Conservation (phyloP, 208 protist species). For the Balamuthia mandrillaris region DNA sequence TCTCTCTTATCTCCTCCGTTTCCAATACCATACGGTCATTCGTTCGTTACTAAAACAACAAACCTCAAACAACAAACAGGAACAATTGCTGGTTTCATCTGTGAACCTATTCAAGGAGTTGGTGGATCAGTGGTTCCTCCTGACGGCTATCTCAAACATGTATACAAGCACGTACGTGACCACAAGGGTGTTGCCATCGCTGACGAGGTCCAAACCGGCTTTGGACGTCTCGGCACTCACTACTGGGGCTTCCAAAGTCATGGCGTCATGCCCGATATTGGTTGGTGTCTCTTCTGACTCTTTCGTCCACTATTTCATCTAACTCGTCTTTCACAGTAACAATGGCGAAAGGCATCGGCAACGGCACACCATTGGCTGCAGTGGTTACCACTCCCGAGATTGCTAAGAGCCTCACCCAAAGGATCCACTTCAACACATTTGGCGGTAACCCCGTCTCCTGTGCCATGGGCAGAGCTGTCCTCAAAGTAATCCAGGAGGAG, state of each 20-base stretch:
- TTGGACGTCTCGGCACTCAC: slow-evolving; percentile 68
- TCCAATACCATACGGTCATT: too few relatives aligned
- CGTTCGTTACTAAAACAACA: too few relatives aligned
- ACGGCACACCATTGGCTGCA: slow-evolving; percentile 74
- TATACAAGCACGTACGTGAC: slow-evolving; percentile 57
- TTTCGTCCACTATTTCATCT: not conserved
- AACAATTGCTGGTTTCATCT: not conserved
- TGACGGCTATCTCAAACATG: slow-evolving; percentile 59
- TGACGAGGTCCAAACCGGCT: slow-evolving; percentile 78
- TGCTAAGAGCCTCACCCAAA: slow-evolving; percentile 43
- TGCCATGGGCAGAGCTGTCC: slow-evolving; percentile 67
- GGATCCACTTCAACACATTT: slow-evolving; percentile 74
- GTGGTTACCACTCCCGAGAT: slow-evolving; percentile 71
- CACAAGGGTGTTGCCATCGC: slow-evolving; percentile 73
- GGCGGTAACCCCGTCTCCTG: slow-evolving; percentile 73
- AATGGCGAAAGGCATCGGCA: slow-evolving; percentile 70
- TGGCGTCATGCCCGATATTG: slow-evolving; percentile 53
- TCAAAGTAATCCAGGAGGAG: slow-evolving; percentile 66
- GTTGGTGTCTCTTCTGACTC: not conserved
- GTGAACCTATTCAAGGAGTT: slow-evolving; percentile 49
- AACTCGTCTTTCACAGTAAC: slow-evolving; percentile 35
- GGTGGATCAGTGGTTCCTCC: slow-evolving; percentile 65
- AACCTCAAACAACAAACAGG: not conserved
- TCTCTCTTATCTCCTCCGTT: too few relatives aligned
- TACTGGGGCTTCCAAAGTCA: slow-evolving; percentile 76